Percentiles rank a stretch among this genome's conserved stretches.
phyloP scores from a whole-genome alignment of 352 stramenopile genomes.

The Globisporangium alternatum region DNA sequence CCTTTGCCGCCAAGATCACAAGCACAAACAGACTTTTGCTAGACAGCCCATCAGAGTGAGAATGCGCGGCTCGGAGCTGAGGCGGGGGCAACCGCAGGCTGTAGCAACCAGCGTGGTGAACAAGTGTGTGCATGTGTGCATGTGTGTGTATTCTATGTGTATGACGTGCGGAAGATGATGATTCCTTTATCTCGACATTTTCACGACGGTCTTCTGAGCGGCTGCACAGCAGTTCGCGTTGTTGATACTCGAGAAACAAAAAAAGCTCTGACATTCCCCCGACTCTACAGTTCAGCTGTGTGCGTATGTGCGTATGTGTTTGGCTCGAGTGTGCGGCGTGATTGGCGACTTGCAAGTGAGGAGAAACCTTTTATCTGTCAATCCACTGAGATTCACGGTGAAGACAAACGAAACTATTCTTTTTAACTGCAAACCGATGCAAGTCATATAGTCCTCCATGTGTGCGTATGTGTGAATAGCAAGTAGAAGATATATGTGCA shows the following conservation, averaged over 20 bases:
- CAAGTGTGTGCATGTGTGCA: conserved; percentile 12
- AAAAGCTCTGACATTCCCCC: conserved; percentile 76
- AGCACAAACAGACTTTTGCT: neutral
- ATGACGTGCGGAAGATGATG: conserved; percentile 71
- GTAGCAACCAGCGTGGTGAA: too few species aligned
- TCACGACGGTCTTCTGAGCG: conserved; percentile 90
- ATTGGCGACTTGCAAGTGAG: conserved; percentile 45
- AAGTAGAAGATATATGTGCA: neutral
- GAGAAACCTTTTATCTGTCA: conserved; percentile 71
- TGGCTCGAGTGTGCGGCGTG: conserved; percentile 10
- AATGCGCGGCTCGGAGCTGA: neutral
- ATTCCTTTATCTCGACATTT: conserved; percentile 84
- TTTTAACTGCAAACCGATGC: conserved; percentile 69
- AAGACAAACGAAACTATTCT: conserved; percentile 72
- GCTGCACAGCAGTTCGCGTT: conserved; percentile 36
- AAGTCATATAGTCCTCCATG: neutral
- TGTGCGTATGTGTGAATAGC: conserved; percentile 7
- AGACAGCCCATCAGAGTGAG: neutral
- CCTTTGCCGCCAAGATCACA: neutral
- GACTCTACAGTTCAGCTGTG: conserved; percentile 17
- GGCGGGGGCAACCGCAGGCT: too few species aligned
- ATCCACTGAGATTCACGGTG: conserved; percentile 80
- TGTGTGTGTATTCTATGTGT: conserved; percentile 12
- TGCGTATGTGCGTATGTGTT: conserved; percentile 13
- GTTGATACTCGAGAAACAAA: conserved; percentile 87